Evolutionary conservation across 352 stramenopile species (phyloP).

Genomic region (Globisporangium abappressorium): DNA sequence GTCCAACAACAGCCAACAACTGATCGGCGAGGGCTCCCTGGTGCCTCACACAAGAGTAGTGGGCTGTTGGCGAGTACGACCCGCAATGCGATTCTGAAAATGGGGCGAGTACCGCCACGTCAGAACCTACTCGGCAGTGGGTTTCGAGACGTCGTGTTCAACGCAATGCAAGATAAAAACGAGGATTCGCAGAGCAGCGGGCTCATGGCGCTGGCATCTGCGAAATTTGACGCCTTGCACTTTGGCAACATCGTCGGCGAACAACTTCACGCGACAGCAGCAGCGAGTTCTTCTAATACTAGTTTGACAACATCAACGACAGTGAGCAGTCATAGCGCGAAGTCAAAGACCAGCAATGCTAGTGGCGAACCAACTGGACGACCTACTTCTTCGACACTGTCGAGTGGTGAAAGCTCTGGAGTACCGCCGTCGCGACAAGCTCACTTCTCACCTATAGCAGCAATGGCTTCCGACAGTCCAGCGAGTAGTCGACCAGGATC

Average conservation of each 20-base stretch:
- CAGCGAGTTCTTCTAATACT: too few species aligned
- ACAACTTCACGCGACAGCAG: neutral
- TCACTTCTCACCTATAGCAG: conserved; percentile 4
- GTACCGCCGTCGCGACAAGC: neutral
- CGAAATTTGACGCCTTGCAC: neutral
- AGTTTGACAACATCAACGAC: neutral
- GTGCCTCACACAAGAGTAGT: too few species aligned
- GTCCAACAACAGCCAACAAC: neutral
- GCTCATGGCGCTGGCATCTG: neutral
- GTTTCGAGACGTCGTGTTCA: conserved; percentile 16
- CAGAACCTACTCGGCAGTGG: neutral
- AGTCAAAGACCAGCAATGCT: neutral
- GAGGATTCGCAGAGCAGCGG: neutral
- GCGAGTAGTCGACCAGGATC: neutral
- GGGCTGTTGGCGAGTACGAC: neutral
- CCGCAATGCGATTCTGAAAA: conserved; percentile 14
- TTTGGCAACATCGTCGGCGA: conserved; percentile 7
- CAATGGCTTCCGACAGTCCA: neutral
- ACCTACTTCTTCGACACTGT: neutral
- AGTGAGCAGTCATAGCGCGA: neutral
- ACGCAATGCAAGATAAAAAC: conserved; percentile 7
- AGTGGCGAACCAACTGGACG: neutral
- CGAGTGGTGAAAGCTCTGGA: neutral
- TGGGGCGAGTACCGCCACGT: neutral
- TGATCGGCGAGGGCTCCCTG: too few species aligned